Percentiles rank a stretch among this genome's conserved stretches.
phyloP scores from a whole-genome alignment of 1,284 basidiomycete species.

The Coniferiporia sulphurascens region DNA sequence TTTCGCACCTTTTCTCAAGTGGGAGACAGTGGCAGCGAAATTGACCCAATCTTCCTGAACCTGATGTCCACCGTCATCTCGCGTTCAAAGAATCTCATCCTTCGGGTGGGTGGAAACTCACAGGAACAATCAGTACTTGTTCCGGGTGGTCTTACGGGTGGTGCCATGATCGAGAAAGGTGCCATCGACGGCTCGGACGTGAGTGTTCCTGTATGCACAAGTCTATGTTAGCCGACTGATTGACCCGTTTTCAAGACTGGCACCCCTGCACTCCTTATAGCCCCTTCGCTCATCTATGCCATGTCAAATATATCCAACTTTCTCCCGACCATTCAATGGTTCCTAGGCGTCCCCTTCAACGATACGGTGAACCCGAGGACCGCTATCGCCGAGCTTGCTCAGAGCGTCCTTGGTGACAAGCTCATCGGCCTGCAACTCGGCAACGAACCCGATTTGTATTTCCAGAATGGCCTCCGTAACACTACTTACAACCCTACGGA shows the following conservation, averaged over 20 bases:
- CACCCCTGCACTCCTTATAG: constrained; percentile 41
- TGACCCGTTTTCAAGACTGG: constrained; percentile 23
- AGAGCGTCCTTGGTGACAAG: constrained; percentile 50
- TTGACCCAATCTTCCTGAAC: constrained; percentile 69
- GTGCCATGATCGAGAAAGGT: constrained; percentile 48
- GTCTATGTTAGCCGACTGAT: constrained; percentile 3
- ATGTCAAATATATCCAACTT: constrained; percentile 37
- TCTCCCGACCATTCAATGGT: constrained; percentile 38
- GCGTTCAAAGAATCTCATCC: constrained; percentile 50
- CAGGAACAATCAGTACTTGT: constrained; percentile 59
- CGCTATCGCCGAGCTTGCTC: constrained; percentile 43
- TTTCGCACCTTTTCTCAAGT: constrained; percentile 3
- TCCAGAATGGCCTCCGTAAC: constrained; percentile 31
- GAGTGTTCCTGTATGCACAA: constrained; percentile 20
- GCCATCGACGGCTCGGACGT: constrained; percentile 37
- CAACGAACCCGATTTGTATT: constrained; percentile 71
- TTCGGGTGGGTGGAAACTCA: constrained; percentile 76
- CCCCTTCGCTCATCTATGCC: constrained; percentile 37
- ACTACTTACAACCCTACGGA: constrained; percentile 37
- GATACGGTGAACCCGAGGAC: constrained; percentile 48
- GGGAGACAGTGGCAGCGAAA: constrained; percentile 19
- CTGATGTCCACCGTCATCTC: constrained; percentile 63
- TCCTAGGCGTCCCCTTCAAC: constrained; percentile 49
- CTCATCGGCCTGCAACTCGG: constrained; percentile 58
- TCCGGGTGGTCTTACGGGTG: constrained; percentile 35